Base-by-base conservation (phyloP, 768 basidiomycete species). In the Tulasnella calospora region DNA sequence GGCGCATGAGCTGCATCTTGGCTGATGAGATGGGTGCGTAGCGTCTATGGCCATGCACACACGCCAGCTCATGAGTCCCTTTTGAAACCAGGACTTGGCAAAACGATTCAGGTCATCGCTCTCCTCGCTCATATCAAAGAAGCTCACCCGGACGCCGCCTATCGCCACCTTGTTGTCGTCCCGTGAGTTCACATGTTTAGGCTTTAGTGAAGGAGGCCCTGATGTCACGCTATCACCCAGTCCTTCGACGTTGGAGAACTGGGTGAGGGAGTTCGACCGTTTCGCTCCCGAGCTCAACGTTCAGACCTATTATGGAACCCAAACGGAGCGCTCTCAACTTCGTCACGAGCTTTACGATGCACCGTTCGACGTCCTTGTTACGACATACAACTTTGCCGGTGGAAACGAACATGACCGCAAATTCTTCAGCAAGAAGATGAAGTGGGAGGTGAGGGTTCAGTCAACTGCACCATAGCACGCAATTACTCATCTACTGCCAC, bases 21-120 rank as follows among this genome's bases (percentile, higher is more conserved):
- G 98, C 98, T 2, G 98, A 99, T 84, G 98, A 99, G 84, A 99
- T 99, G 98, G 97, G 97, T 94, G 84, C 81, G 89, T 88, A 30
- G 73, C 30, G 30, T 44, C 79, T 27, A 75, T 76, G 36, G 12
- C 3, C 3, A 2, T 19, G 38, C 27, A 17, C 7, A 19, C 38
- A 1, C 1, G 27, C 27, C 38, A 2, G 21, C 69, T 70, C 15
- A 70, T 72, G 57, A 74, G 21, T 40, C 40, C 38, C 71, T 21
- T 72, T 55, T 30, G 71, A 12, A 40, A 40, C 7, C 76, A 98
- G 97, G 97, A 82, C 91, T 99, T 80, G 98, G 98, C 36, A 99
- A 99, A 87, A 99, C 98, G 2, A 93, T 97, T 51, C 98, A 99
- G 85, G 98, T 99, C 76, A 99, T 99, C 83, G 93, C 96, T 76